Evolutionary conservation across 2,329 filamentous ascomycete genomes (phyloP), one percentile per base, ranked within the genome.

Genomic region (Biscogniauxia mediterranea): DNA sequence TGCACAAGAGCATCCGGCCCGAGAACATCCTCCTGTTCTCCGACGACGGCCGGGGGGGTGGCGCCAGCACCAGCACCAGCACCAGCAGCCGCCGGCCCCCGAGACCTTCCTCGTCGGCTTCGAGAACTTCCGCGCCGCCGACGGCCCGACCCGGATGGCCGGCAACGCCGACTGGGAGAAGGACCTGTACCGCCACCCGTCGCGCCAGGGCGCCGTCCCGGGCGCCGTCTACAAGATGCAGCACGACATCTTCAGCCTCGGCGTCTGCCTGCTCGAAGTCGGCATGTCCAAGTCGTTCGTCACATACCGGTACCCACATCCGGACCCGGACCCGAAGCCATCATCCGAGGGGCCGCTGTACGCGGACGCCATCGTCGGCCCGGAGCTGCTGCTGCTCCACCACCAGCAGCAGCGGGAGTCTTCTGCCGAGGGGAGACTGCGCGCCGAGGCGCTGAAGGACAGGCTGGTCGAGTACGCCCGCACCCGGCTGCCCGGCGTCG

Each of bases 181-280:
- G 25, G 63, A 67, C 46, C 20, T 69, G 11, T 68, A 69, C 26
- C 64, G 66, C 2, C 66, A 69, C n/a, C 64, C 66, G 3, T 54
- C 57, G 20, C 55, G 64, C 5, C 66, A 68, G 25, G 63, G 64
- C 1, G 7, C 38, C 2, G 26, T 38, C 8, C 49, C 61, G 1
- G 19, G 61, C 20, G 64, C 66, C 5, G 54, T 65, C 15, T 70
- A 62, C 53, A 32, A 62, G 20, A 70, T 71, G 68, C 67, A 67
- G 51, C 81, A 84, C 66, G 80, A 84, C 63, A 81, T 84, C 9
- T 84, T 83, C 66, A 81, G 79, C 60, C 75, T 84, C 0, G 82
- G 81, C 0, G 79, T 83, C 1, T 79, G 77, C 54, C 69, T 84
- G 0, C 67, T 84, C 0, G 81, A 84, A 66, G 76, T 84, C 13